Conservation (phyloP, 768 basidiomycete genomes). For the Gloeophyllum trabeum region DNA sequence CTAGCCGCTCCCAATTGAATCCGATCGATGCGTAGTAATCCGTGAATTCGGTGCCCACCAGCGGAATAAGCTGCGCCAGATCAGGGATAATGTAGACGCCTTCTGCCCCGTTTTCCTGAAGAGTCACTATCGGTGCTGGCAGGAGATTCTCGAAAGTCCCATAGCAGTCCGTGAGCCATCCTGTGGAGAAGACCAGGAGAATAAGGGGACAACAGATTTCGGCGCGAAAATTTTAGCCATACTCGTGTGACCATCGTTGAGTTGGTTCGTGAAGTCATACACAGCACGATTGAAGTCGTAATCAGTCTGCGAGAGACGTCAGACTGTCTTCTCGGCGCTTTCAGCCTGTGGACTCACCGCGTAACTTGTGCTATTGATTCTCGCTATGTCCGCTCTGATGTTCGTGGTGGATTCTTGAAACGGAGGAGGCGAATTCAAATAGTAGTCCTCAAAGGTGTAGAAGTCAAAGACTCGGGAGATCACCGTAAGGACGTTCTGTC, state of each 20-base stretch:
- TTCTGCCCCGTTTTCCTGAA: constrained; percentile 32
- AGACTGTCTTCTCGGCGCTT: too few relatives aligned
- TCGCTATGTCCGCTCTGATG: constrained; percentile 36
- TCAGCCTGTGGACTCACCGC: constrained; percentile 19
- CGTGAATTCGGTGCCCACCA: constrained; percentile 34
- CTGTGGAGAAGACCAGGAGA: too few relatives aligned
- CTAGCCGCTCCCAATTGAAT: constrained; percentile 50
- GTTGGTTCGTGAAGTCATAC: constrained; percentile 38
- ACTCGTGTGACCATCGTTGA: constrained; percentile 64
- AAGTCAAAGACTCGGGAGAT: constrained; percentile 37
- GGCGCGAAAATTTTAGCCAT: too few relatives aligned
- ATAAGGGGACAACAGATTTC: too few relatives aligned
- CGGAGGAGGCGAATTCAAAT: constrained; percentile 36
- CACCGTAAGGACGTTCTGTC: constrained; percentile 38
- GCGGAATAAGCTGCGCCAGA: constrained; percentile 35
- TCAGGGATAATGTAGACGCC: constrained; percentile 44
- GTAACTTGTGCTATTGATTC: constrained; percentile 37
- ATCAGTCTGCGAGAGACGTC: constrained; percentile 34
- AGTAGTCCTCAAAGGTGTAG: constrained; percentile 42
- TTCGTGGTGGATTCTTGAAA: constrained; percentile 31
- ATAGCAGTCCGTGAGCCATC: constrained; percentile 49
- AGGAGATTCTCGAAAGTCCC: constrained; percentile 29
- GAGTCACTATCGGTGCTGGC: constrained; percentile 41
- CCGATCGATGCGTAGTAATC: constrained; percentile 32
- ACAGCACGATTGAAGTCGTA: constrained; percentile 54